Evolutionary conservation across 345 rosid genomes (phyloP), one percentile per base, ranked within the genome.

Genomic region (Cardamine occulta): DNA sequence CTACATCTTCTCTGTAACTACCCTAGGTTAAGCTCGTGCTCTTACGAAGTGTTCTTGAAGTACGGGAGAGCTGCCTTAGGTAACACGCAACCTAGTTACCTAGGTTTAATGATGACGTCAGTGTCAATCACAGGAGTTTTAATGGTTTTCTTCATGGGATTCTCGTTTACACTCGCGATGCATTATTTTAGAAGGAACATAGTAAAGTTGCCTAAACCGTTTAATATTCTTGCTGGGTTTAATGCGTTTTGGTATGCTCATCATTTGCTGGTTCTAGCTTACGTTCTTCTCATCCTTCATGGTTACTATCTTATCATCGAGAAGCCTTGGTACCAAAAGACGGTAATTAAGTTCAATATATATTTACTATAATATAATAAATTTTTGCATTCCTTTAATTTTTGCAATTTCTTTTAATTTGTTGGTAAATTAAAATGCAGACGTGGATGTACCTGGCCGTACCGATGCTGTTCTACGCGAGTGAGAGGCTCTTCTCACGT

Each of bases 211-310:
- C 93, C 96, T 1, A 84, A 87, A 59, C 85, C 84, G 5, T 85
- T 93, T 70, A 87, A 82, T 76, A 61, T 76, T 28, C 74, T 93
- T 62, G 96, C 94, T 0, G 98, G 98, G 24, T 95, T 95, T 79
- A 95, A 95, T 84, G 79, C 98, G 67, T 93, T 95, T 63, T 93
- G 99, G 99, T 95, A 90, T 74, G 88, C 99, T 7, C 98, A 93
- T 74, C 99, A 95, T 78, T 81, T 95, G 89, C 77, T 95, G 29
- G 80, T 66, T 18, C 56, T 92, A 66, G 97, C 86, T 54, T 92
- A 95, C 81, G 42, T 86, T 37, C 83, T 92, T 35, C 72, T 91
- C 11, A 57, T 90, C 63, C 14, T 88, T 73, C 99, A 95, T 71
- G 98, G 99, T 55, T 85, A 86, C 83, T 79, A 79, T 84, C 91